A percentile compares a stretch with the other conserved stretches of the same genome.
Conservation (phyloP, 257 asterid species). For the Rehmannia glutinosa region DNA sequence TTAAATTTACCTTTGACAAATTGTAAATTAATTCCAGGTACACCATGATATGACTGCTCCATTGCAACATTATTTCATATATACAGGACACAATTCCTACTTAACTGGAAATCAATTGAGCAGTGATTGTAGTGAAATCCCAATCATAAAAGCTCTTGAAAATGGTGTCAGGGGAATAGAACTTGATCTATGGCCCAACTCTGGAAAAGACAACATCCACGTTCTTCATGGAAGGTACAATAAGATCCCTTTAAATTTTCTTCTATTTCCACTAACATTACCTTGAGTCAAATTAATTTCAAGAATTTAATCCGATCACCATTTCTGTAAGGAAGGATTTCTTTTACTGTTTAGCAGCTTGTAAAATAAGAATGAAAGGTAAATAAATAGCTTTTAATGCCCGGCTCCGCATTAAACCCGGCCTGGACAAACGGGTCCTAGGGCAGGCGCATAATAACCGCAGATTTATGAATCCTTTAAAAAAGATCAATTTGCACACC, state of each 20-base stretch:
- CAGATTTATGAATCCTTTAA: too few species aligned
- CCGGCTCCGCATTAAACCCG: too few species aligned
- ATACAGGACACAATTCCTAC: slow-evolving; percentile 90
- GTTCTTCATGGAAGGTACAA: slow-evolving; percentile 88
- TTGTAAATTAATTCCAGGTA: slow-evolving; percentile 45
- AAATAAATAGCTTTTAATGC: too few species aligned
- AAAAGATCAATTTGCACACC: too few species aligned
- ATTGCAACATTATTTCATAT: slow-evolving; percentile 82
- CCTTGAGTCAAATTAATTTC: neutral
- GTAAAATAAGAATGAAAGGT: too few species aligned
- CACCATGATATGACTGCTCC: slow-evolving; percentile 93
- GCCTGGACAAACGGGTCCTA: too few species aligned
- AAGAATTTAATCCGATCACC: too few species aligned
- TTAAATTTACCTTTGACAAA: too few species aligned
- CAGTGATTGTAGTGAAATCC: slow-evolving; percentile 82
- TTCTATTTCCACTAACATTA: neutral
- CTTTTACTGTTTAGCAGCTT: neutral
- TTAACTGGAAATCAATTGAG: slow-evolving; percentile 86
- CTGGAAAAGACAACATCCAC: slow-evolving; percentile 55
- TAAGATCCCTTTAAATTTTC: neutral
- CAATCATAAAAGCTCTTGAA: slow-evolving; percentile 65
- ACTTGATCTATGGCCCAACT: slow-evolving; percentile 83
- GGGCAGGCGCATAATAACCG: too few species aligned
- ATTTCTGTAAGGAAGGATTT: too few species aligned
- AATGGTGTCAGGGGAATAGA: slow-evolving; percentile 91